Percentiles rank a stretch among this genome's conserved stretches.
These are phyloP conservation scores for Penicillium soppii DNA, from an alignment of 495 filamentous ascomycete genomes.

Conservation along the genomic window DNA sequence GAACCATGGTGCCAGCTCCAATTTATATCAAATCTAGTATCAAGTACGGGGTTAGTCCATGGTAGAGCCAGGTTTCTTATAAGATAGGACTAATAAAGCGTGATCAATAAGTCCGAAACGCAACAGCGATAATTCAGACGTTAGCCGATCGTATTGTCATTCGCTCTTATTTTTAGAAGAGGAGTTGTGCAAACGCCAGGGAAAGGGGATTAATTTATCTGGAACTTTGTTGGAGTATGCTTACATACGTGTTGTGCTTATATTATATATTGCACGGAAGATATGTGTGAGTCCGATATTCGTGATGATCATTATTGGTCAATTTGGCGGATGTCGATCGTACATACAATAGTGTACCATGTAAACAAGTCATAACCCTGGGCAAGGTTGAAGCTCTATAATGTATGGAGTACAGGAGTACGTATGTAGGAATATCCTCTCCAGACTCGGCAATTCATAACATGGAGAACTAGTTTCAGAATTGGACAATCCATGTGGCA, in stretches of 20 bases:
- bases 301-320: not conserved
- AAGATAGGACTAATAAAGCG: not conserved
- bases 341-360: not conserved
- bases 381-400: too few species aligned
- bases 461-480: conserved; percentile 17
- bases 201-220: conserved; percentile 1
- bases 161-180: conserved; percentile 1
- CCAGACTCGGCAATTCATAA: not conserved
- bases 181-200: not conserved
- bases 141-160: not conserved
- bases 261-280: too few species aligned
- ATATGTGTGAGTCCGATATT: not conserved
- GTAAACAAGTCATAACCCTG: too few species aligned
- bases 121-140: not conserved
- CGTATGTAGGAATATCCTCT: conserved; percentile 1
- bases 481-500: conserved; percentile 18
- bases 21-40: too few species aligned
- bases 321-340: not conserved
- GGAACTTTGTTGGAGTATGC: not conserved
- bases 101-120: conserved; percentile 1
- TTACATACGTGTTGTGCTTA: too few species aligned
- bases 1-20: too few species aligned
- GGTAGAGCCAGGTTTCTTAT: not conserved
- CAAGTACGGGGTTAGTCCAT: not conserved
- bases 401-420: not conserved